Evolutionary conservation across 495 filamentous ascomycete species (phyloP).

Genomic region (Venustampulla echinocandica): DNA sequence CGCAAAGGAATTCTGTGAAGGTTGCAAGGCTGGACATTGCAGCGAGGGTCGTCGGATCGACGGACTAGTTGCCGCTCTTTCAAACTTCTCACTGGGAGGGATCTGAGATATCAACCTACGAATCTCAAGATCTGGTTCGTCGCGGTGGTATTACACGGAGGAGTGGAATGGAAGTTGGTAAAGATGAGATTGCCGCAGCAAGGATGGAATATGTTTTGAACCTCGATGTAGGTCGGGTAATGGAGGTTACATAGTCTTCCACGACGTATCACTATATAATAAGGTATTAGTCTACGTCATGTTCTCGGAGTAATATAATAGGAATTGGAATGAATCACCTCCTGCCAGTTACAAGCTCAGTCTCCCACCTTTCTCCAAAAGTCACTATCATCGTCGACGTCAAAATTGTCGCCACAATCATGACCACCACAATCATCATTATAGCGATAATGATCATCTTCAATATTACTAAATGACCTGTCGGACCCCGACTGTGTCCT

Average conservation of each 20-base stretch:
- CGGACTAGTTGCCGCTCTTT: no score
- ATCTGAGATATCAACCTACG: no score
- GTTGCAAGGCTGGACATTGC: constrained; percentile 41
- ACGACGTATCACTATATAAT: constrained; percentile 1
- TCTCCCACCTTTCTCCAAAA: constrained; percentile 1
- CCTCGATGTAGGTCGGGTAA: constrained; percentile 3
- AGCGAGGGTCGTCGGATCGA: no score
- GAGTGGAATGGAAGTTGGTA: neutral
- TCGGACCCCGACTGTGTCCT: no score
- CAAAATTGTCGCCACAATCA: neutral
- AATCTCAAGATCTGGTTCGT: no score
- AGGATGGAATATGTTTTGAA: constrained; percentile 4
- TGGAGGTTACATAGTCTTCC: constrained; percentile 4
- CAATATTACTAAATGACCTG: no score
- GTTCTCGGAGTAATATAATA: constrained; percentile 5
- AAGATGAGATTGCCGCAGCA: constrained; percentile 8
- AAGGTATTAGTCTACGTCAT: constrained; percentile 4
- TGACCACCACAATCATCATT: no score
- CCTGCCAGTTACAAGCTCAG: constrained; percentile 2
- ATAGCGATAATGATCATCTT: no score
- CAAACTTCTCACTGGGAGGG: no score
- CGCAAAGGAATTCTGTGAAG: constrained; percentile 35
- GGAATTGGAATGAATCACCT: constrained; percentile 5
- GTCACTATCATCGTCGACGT: constrained; percentile 1
- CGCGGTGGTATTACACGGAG: no score